A percentile compares a stretch with the other conserved stretches of the same genome.
Evolutionary conservation across 2,329 filamentous ascomycete genomes (phyloP).

Genomic region (Lachnellula hyalina): DNA sequence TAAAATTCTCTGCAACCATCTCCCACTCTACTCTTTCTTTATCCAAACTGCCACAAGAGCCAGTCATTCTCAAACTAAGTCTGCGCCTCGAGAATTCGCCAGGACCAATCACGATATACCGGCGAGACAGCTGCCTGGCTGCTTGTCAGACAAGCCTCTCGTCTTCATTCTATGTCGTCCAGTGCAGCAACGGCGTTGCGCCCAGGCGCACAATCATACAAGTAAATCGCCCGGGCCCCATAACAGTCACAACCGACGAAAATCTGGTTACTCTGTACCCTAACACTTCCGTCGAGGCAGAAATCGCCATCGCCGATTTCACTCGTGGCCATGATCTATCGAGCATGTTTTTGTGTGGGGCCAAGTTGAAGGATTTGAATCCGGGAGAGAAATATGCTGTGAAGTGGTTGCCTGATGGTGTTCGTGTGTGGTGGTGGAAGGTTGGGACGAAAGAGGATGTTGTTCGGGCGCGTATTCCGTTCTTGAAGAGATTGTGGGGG

Average conservation of each 20-base stretch:
- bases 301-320: neutral
- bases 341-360: neutral
- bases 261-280: neutral
- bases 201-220: neutral
- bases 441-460: neutral
- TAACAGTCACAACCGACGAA: neutral
- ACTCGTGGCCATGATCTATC: neutral
- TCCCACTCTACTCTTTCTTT: neutral
- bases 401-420: neutral
- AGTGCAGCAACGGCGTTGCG: neutral
- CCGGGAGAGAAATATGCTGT: neutral
- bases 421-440: neutral
- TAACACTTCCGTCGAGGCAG: neutral
- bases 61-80: neutral
- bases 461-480: neutral
- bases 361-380: neutral
- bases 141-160: neutral
- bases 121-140: neutral
- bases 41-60: neutral
- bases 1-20: neutral
- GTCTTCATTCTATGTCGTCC: neutral
- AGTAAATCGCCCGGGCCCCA: neutral
- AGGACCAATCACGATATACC: neutral
- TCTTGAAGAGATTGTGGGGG: neutral
- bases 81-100: neutral